A percentile compares a stretch with the other conserved stretches of the same genome.
Conservation (phyloP, 1,284 basidiomycete species). For the Fomitiporia mediterranea region DNA sequence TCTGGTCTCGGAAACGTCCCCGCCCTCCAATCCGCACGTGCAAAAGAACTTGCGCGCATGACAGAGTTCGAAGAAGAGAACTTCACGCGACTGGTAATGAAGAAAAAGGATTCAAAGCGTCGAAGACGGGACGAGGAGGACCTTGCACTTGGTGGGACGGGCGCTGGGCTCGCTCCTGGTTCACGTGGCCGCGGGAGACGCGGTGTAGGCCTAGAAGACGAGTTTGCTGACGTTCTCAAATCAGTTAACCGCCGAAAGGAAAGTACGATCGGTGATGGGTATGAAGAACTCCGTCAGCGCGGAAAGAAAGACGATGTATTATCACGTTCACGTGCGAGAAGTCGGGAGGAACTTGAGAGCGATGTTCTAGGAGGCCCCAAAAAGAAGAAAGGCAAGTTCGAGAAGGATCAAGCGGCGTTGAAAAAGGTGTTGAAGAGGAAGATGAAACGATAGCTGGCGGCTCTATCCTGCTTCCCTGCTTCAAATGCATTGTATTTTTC, state of each 20-base stretch:
- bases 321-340: constrained; percentile 40
- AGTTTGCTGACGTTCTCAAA: constrained; percentile 77
- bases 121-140: constrained; percentile 88
- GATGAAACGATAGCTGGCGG: constrained; percentile 20
- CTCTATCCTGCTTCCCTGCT: neutral
- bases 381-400: constrained; percentile 72
- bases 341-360: constrained; percentile 38
- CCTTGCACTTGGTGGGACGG: constrained; percentile 77
- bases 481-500: neutral
- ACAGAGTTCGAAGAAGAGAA: constrained; percentile 95
- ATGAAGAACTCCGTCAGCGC: constrained; percentile 67
- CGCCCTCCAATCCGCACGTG: constrained; percentile 58
- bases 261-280: constrained; percentile 56
- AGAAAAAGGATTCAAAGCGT: constrained; percentile 81
- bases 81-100: constrained; percentile 88
- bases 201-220: constrained; percentile 78
- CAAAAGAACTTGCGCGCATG: constrained; percentile 76
- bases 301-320: constrained; percentile 64
- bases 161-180: constrained; percentile 35
- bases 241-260: constrained; percentile 44
- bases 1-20: constrained; percentile 72
- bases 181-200: constrained; percentile 49
- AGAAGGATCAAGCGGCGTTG: constrained; percentile 60
- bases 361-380: constrained; percentile 39
- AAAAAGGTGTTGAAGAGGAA: constrained; percentile 37